Base-by-base conservation (phyloP, 768 basidiomycete genomes). In the Scleroderma citrinum region DNA sequence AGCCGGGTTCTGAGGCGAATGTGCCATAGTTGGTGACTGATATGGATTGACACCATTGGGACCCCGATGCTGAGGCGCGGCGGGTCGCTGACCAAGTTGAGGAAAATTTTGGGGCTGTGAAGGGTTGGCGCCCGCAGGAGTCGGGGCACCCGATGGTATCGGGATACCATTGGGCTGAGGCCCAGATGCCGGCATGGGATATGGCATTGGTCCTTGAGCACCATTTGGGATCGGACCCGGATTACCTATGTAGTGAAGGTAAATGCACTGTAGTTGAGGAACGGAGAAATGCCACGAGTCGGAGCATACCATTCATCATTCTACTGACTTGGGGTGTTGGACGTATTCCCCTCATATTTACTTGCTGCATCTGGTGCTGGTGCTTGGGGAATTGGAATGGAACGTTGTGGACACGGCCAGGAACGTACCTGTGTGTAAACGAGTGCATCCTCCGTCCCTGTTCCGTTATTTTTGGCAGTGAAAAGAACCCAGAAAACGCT, bases 401-500 rank as follows among this genome's bases (percentile, higher is more conserved):
- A 47, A 43, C 30, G 44, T 46, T 32, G 46, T 29, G 36, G 50
- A 48, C n/a, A n/a, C 41, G 19, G 30, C 8, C 29, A 30, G 11
- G 31, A 21, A 69, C 80, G 47, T 55, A 86, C 87, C 70, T 84
- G 81, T 0, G 77, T 81, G 62, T 88, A 89, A 31, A 82, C 50
- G 62, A 87, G 55, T 20, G 84, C 87, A 54, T 89, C 86, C 1
- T 87, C 85, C n/a, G 80, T 62, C 17, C 80, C 82, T 8, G 61
- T 63, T 26, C 78, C 78, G 43, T 76, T 83, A 54, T 83, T 86
- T 67, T 90, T 90, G 40, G 87, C 86, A 12, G 82, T 81, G 62
- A 90, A 91, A 14, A 90, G 70, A 0, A 88, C 82, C 88, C 88
- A 91, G 59, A 91, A 91, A 20, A 91, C 88, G 56, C 81, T 85